Base-by-base conservation (phyloP, 202 grass and related monocot genomes). In the Eragrostis tef region DNA sequence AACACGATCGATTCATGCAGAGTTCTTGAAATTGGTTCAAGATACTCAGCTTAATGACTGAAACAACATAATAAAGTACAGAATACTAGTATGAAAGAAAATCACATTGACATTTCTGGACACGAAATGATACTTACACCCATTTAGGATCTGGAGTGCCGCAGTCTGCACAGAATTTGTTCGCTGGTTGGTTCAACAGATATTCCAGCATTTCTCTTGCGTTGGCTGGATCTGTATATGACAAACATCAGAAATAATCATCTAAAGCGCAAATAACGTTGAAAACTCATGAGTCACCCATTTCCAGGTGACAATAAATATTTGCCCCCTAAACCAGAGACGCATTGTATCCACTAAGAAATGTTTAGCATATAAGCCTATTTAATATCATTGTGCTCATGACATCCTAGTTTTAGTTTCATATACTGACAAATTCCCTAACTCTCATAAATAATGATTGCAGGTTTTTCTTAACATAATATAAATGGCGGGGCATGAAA, bases 131-230 rank as follows among this genome's bases (percentile, higher is more conserved):
- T 70, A 89, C 92, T 81, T 91, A 99, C 93, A 48, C 96, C 96
- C 96, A 99, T 92, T 99, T 99, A 16, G 96, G 93, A 84, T 96
- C 90, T 75, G 87, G 87, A 3, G 74, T 79, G 21, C 92, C 90
- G 85, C 93, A 99, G 22, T 99, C 96, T 54, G 96, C 96, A 6
- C 93, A 95, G 69, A 83, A 85, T 84, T 85, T 90, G 71, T 99
- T 95, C 31, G 71, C 83, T 17, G 87, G 85, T 87, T 93, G 93
- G 64, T 81, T 88, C 79, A 94, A 70, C 43, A 99, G 74, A 85
- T 60, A 62, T 83, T 88, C 87, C 77, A 99, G 78, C 86, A 89
- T 96, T 78, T 84, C 79, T 43, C 63, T 74, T 70, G 90, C 73
- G 49, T 64, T 91, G 24, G 71, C 57, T 15, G 64, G 57, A 82